phyloP scores from a whole-genome alignment of 2,329 filamentous ascomycete genomes.

The Elsinoe arachidis region DNA sequence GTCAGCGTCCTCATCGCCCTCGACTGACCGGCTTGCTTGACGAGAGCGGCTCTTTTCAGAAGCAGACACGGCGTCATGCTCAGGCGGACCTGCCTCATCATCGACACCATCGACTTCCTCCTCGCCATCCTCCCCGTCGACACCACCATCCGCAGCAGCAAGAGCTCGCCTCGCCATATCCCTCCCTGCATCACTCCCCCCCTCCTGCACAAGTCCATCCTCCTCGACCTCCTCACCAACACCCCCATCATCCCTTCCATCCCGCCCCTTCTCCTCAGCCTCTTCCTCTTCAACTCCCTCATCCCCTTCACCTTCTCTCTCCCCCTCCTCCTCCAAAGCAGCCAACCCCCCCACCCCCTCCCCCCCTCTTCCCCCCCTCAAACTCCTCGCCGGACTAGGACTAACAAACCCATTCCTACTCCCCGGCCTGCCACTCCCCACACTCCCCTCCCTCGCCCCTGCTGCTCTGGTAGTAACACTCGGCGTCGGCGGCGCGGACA shows the following conservation, averaged over 20 bases:
- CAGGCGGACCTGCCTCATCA: neutral
- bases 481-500: conserved; percentile 3
- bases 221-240: neutral
- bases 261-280: neutral
- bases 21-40: neutral
- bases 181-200: neutral
- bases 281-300: neutral
- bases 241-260: neutral
- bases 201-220: neutral
- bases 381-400: conserved; percentile 1
- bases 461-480: neutral
- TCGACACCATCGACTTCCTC: conserved; percentile 10
- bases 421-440: neutral
- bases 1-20: neutral
- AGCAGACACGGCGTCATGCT: no score
- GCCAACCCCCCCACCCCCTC: conserved; percentile 10
- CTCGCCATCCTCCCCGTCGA: conserved; percentile 5
- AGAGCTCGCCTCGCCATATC: conserved; percentile 6
- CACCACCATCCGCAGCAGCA: conserved; percentile 8
- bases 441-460: neutral
- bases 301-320: neutral
- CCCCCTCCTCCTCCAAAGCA: conserved; percentile 19
- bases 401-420: neutral
- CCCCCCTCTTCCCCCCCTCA: neutral
- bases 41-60: no score